phyloP scores from a whole-genome alignment of 441 rosid species.

The Melastoma candidum region DNA sequence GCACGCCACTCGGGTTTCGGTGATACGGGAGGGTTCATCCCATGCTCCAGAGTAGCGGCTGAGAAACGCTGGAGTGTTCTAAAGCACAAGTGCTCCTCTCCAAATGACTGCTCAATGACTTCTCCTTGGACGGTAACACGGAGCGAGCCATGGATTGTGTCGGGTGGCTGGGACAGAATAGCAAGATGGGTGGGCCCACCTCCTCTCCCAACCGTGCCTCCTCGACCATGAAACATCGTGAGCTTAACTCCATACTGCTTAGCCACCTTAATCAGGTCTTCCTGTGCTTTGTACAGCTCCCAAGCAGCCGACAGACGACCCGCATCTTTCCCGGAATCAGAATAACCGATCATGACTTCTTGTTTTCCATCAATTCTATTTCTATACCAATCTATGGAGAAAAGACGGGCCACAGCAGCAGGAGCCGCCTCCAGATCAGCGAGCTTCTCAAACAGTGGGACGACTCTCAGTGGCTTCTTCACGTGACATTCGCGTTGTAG shows the following conservation, averaged over 20 bases:
- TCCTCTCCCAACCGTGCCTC: conserved; percentile 64
- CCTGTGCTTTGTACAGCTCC: conserved; percentile 55
- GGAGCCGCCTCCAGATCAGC: conserved; percentile 30
- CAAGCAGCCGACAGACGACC: conserved; percentile 68
- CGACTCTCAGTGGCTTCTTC: conserved; percentile 44
- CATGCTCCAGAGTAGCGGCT: conserved; percentile 7
- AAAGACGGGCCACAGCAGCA: conserved; percentile 36
- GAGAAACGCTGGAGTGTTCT: conserved; percentile 30
- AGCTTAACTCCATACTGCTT: conserved; percentile 48
- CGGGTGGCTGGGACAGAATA: conserved; percentile 58
- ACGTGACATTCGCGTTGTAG: conserved; percentile 50
- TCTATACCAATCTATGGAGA: conserved; percentile 58
- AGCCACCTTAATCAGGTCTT: conserved; percentile 49
- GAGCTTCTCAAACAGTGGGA: conserved; percentile 57
- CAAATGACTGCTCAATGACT: conserved; percentile 62
- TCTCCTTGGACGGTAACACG: conserved; percentile 28
- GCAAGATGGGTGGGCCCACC: conserved; percentile 76
- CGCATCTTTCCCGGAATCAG: conserved; percentile 67
- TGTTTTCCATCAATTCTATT: conserved; percentile 51
- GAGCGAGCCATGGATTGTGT: conserved; percentile 7
- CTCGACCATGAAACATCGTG: conserved; percentile 62
- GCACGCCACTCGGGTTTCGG: conserved; percentile 39
- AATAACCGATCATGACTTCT: conserved; percentile 65
- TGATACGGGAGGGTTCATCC: conserved; percentile 9
- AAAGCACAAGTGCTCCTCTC: conserved; percentile 58